Base-by-base conservation (phyloP, 805 yeast species). In the Metschnikowia aberdeeniae region DNA sequence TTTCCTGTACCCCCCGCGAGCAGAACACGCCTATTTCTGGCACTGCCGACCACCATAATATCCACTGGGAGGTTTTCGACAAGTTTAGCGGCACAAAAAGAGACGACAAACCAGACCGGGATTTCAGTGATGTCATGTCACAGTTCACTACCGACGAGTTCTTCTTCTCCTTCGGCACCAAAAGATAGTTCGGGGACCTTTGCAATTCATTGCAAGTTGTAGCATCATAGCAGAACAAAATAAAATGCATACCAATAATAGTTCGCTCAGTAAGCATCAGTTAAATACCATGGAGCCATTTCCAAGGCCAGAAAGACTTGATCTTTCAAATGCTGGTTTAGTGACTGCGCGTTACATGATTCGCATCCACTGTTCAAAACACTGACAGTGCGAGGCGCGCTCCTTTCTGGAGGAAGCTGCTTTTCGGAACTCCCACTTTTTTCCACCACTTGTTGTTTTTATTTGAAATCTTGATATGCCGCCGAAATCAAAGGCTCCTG, bases 141-240 rank as follows among this genome's bases (percentile, higher is more conserved):
- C 42, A 45, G 22, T 10, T 40, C n/a, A 39, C 53, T 6, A 27
- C 42, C 12, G 53, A 47, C 38, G 53, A 51, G 34, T 51, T 49
- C 19, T 33, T 49, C 36, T 51, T 51, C 19, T 31, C 43, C 7
- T 51, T 51, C 35, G 50, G 44, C 17, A 14, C 36, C 13, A 33
- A 40, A 34, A 40, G 33, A 19, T 40, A 48, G 22, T 22, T 22
- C 26, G 26, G 26, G 26, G 26, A 22, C 17, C 17, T 17, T 17
- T 17, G 17, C 17, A 32, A n/a, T 17, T 17, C 11, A 32, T 32
- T n/a, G 17, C 19, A 7, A 14, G 10, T 5, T 22, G 26, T 22
- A 7, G 26, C 8, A 22, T 22, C 26, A 22, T 22, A 7, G 26
- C 26, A 22, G 26, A 22, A 6, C 26, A 22, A 17, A 17, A 17